Evolutionary conservation across 1,284 basidiomycete genomes (phyloP).

Genomic region (Rhizopogon hawkerae): DNA sequence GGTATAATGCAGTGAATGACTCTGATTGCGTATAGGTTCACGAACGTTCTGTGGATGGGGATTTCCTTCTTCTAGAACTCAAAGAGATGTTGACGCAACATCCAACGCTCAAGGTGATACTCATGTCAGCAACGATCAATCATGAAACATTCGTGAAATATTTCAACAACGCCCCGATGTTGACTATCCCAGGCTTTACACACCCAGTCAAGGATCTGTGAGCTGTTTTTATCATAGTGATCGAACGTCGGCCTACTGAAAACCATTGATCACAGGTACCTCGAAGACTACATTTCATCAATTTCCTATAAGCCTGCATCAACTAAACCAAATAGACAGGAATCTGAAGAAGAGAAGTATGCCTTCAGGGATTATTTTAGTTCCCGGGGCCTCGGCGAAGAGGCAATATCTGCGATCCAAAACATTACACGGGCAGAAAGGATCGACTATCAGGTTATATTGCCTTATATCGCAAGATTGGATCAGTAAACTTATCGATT

Average conservation of each 20-base stretch:
- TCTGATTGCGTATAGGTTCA: conserved; percentile 52
- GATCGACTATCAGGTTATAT: conserved; percentile 64
- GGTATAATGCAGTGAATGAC: not conserved
- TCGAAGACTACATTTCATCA: conserved; percentile 68
- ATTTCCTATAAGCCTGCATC: conserved; percentile 41
- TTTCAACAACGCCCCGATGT: conserved; percentile 72
- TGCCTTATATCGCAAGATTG: not conserved
- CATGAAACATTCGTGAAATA: conserved; percentile 77
- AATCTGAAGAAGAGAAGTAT: conserved; percentile 41
- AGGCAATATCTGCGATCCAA: conserved; percentile 49
- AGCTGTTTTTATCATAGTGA: conserved; percentile 16
- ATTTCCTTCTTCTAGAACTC: conserved; percentile 82
- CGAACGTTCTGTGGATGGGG: conserved; percentile 84
- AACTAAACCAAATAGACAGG: conserved; percentile 32
- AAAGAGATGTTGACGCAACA: conserved; percentile 72
- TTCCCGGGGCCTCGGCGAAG: conserved; percentile 46
- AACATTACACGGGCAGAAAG: conserved; percentile 54
- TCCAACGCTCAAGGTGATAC: conserved; percentile 67
- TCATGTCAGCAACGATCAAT: conserved; percentile 89
- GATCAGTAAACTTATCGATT: not conserved
- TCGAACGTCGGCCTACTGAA: not conserved
- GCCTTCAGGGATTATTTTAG: conserved; percentile 42
- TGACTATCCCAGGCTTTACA: conserved; percentile 80
- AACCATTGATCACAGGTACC: conserved; percentile 45
- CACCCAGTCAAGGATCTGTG: conserved; percentile 73